Base-by-base conservation (phyloP, 176 grass and related monocot species). In the Leersia perrieri region DNA sequence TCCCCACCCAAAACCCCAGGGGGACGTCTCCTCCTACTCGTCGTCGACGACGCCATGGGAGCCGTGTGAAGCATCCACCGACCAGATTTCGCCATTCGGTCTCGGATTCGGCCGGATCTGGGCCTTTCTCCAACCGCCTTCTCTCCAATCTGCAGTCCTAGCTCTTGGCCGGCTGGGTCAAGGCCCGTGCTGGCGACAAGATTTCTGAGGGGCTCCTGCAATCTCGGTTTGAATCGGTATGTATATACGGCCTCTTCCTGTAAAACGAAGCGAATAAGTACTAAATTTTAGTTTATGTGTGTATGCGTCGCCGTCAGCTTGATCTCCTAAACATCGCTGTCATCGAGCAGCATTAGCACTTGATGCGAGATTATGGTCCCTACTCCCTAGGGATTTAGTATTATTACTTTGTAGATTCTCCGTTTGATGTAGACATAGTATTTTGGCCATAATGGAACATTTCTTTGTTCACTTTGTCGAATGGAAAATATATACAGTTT, bases 81-180 rank as follows among this genome's bases (percentile, higher is more conserved):
- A 35, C 13, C 38, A 9, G 11, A 34, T n/a, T 14, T 31, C 69
- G 1, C 73, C 68, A 11, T 13, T 4, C 9, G 40, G 0, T 5
- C 40, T n/a, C 58, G 1, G 66, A 11, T 23, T 31, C 44, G 38
- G 27, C 62, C 82, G 40, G 76, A 80, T 88, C 76, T 84, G 81
- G 31, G 14, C 57, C 81, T 42, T 23, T 31, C 68, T 0, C 1
- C 40, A 51, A 5, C 71, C 3, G 22, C n/a, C n/a, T 58, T 58
- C 22, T 58, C 22, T 22, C 53, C 53, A 4, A 25, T 58, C 53
- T 4, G n/a, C 22, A 1, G 5, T n/a, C 11, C 53, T n/a, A 58
- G 22, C 15, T 47, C 44, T n/a, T n/a, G n/a, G 44, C 44, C 44
- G 44, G 44, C 15, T 3, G 9, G 49, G 49, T 53, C 49, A 53